These are phyloP conservation scores for Fagopyrum homotropicum DNA, from an alignment of 148 eudicot genomes.

Conservation along the genomic window DNA sequence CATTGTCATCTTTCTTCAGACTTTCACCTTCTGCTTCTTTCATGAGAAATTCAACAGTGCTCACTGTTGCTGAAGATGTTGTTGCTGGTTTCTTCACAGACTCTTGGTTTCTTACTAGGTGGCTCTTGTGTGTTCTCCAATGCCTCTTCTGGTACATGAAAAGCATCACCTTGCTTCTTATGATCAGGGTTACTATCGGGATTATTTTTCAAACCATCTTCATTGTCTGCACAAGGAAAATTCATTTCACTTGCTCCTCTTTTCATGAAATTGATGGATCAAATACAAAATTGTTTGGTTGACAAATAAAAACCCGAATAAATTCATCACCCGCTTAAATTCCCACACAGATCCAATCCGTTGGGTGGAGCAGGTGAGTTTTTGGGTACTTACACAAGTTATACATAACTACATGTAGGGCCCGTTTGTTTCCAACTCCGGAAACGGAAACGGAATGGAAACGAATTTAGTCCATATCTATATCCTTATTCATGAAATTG, in stretches of 20 bases:
- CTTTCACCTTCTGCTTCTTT: conserved; percentile 18
- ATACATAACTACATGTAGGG: too few relatives aligned
- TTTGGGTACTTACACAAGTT: too few relatives aligned
- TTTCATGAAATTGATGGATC: background rate
- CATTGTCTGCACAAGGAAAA: conserved; percentile 27
- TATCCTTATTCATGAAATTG: too few relatives aligned
- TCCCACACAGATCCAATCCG: too few relatives aligned
- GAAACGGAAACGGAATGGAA: too few relatives aligned
- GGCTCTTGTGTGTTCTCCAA: conserved; percentile 16
- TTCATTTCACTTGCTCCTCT: background rate
- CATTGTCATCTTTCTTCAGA: conserved; percentile 15
- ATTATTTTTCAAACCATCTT: conserved; percentile 15
- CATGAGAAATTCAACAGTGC: conserved; percentile 7
- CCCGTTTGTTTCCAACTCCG: too few relatives aligned
- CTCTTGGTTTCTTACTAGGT: conserved; percentile 27
- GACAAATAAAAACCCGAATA: too few relatives aligned
- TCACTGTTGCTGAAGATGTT: conserved; percentile 20
- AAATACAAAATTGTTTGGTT: background rate
- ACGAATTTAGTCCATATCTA: too few relatives aligned
- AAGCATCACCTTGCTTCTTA: conserved; percentile 14
- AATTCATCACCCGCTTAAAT: too few relatives aligned
- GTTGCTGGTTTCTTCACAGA: conserved; percentile 39
- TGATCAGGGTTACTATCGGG: conserved; percentile 12
- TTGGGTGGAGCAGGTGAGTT: too few relatives aligned
- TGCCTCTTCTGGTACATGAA: conserved; percentile 13